These are phyloP conservation scores for Pestalotiopsis sp. DNA, from an alignment of 2,329 filamentous ascomycete genomes.

Conservation along the genomic window DNA sequence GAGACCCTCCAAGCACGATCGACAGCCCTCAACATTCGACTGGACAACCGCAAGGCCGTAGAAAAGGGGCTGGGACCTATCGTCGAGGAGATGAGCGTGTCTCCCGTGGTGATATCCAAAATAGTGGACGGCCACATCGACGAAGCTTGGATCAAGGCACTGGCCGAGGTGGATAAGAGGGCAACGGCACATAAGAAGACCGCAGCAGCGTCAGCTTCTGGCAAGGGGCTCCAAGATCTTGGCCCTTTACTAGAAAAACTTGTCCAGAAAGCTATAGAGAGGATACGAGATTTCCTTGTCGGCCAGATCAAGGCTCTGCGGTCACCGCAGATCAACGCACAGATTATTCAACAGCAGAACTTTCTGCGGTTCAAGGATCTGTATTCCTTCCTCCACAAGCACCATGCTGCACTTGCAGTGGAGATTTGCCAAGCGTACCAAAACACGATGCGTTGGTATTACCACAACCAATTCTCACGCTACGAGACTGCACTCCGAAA, in stretches of 20 bases:
- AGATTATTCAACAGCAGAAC: slow-evolving; percentile 92
- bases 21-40: slow-evolving; percentile 75
- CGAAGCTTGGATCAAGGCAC: slow-evolving; percentile 80
- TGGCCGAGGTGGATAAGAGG: slow-evolving; percentile 79
- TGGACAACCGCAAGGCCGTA: slow-evolving; percentile 87
- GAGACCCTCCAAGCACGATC: slow-evolving; percentile 90
- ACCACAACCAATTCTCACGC: slow-evolving; percentile 84
- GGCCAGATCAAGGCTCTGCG: slow-evolving; percentile 91
- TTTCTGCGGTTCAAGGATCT: slow-evolving; percentile 88
- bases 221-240: slow-evolving; percentile 81
- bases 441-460: slow-evolving; percentile 99
- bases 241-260: slow-evolving; percentile 84
- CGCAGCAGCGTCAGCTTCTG: slow-evolving; percentile 59
- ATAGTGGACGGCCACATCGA: slow-evolving; percentile 90
- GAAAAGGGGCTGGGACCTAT: slow-evolving; percentile 86
- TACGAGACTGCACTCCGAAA: slow-evolving; percentile 85
- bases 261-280: slow-evolving; percentile 86
- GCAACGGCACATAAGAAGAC: slow-evolving; percentile 72
- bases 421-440: slow-evolving; percentile 93
- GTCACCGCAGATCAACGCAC: slow-evolving; percentile 94
- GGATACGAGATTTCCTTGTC: slow-evolving; percentile 93
- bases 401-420: slow-evolving; percentile 81
- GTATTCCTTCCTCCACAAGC: slow-evolving; percentile 80
- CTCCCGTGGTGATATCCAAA: slow-evolving; percentile 79
- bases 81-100: slow-evolving; percentile 89